These are phyloP conservation scores for Sporothrix brunneoviolacea DNA, from an alignment of 2,329 filamentous ascomycete genomes.

Conservation along the genomic window DNA sequence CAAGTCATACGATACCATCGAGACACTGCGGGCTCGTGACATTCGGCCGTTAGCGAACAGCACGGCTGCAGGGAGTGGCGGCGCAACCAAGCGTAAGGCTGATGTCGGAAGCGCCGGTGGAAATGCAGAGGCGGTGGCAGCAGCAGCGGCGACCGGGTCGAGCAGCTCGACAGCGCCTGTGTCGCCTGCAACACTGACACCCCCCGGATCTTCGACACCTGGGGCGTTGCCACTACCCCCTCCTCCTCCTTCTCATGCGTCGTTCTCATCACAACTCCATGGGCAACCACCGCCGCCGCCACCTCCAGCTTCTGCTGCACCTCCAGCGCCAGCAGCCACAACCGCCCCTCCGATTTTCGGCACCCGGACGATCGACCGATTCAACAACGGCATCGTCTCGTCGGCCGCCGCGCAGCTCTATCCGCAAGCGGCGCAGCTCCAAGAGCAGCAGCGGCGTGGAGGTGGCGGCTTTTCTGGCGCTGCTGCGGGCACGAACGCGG, in stretches of 20 bases:
- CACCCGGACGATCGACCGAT: constrained; percentile 17
- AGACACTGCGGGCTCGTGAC: constrained; percentile 75
- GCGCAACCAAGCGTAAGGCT: constrained; percentile 65
- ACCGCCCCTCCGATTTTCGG: constrained; percentile 2
- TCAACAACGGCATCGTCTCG: constrained; percentile 42
- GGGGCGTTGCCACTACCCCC: constrained; percentile 19
- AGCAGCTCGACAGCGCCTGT: constrained; percentile 18
- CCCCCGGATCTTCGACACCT: constrained; percentile 20
- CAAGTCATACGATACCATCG: constrained; percentile 80
- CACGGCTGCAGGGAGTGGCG: neutral
- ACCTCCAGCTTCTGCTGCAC: neutral
- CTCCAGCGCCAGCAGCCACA: neutral
- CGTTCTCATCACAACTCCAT: neutral
- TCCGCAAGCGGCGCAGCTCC: constrained; percentile 55
- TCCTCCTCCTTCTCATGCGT: constrained; percentile 27
- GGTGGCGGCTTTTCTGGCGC: constrained; percentile 22
- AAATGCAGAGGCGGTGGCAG: constrained; percentile 12
- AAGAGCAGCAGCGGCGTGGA: constrained; percentile 32
- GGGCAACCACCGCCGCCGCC: neutral
- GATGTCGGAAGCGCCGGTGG: constrained; percentile 38
- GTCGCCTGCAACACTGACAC: constrained; percentile 27
- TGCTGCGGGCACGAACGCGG: no score
- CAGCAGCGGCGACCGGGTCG: no score
- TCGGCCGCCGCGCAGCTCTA: constrained; percentile 53
- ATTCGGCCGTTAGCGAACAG: constrained; percentile 62